Conservation (phyloP, 352 stramenopile species). For the Pelagophyceae sp. region DNA sequence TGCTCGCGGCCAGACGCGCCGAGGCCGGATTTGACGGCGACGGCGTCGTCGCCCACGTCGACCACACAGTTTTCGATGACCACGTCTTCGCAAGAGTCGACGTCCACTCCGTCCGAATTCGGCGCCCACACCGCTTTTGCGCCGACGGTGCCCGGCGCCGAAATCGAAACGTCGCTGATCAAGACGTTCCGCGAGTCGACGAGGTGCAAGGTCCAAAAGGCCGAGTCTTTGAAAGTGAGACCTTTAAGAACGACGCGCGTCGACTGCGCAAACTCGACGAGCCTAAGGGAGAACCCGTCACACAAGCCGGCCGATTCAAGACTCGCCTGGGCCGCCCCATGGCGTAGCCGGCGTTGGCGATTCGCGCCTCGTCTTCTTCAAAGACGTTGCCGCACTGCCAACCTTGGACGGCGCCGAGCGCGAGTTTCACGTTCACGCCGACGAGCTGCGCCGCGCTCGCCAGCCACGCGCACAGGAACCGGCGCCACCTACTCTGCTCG, state of each 20-base stretch:
- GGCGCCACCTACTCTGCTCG: too few relatives aligned
- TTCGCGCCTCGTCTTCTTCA: not conserved
- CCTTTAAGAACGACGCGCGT: conserved; percentile 19
- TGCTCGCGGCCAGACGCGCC: not conserved
- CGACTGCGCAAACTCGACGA: conserved; percentile 34
- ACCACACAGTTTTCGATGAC: not conserved
- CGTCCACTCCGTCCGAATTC: conserved; percentile 22
- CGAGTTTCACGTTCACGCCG: not conserved
- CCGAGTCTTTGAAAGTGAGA: conserved; percentile 31
- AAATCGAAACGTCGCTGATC: conserved; percentile 7
- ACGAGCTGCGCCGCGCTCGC: not conserved
- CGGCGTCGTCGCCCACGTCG: conserved; percentile 21
- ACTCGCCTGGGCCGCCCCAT: conserved; percentile 28
- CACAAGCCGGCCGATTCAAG: too few relatives aligned
- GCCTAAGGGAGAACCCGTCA: too few relatives aligned
- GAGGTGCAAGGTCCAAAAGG: conserved; percentile 24
- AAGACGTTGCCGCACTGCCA: not conserved
- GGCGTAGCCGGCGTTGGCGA: conserved; percentile 14
- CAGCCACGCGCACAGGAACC: not conserved
- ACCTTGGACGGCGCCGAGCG: not conserved
- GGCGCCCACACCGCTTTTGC: not conserved
- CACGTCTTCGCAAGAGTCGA: conserved; percentile 18
- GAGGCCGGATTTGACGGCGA: conserved; percentile 13
- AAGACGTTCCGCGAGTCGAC: conserved; percentile 5
- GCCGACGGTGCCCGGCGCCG: conserved; percentile 10